These are phyloP conservation scores for Fusarium lyarnte DNA, from an alignment of 2,329 filamentous ascomycete genomes.

Conservation along the genomic window DNA sequence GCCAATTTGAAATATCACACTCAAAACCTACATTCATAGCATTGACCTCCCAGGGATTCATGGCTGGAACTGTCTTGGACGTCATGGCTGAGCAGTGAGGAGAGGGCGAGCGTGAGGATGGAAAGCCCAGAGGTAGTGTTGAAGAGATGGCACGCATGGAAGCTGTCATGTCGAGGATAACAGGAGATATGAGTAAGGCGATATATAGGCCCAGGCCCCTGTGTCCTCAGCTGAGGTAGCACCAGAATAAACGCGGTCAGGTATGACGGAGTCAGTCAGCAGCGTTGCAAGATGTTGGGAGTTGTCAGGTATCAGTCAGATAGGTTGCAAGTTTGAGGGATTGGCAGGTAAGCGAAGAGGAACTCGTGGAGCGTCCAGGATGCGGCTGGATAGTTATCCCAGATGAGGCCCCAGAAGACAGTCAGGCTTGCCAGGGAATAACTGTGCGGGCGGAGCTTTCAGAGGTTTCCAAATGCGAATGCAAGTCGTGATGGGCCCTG, in stretches of 20 bases:
- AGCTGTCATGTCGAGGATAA: constrained; percentile 13
- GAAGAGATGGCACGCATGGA: constrained; percentile 29
- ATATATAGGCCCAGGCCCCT: constrained; percentile 18
- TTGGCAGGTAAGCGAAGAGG: constrained; percentile 11
- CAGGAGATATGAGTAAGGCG: background rate
- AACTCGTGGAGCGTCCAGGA: constrained; percentile 6
- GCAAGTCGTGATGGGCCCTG: constrained; percentile 31
- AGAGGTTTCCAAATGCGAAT: constrained; percentile 17
- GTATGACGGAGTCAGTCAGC: constrained; percentile 15
- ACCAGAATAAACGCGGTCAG: constrained; percentile 8
- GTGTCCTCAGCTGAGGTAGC: background rate
- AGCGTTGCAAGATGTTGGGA: constrained; percentile 1
- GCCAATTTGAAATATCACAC: background rate
- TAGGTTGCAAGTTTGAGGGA: background rate
- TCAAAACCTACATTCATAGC: constrained; percentile 37
- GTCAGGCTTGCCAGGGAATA: constrained; percentile 2
- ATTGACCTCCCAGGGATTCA: constrained; percentile 43
- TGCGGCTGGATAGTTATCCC: constrained; percentile 28
- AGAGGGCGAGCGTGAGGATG: constrained; percentile 9
- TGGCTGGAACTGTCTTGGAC: constrained; percentile 22
- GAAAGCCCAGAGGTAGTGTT: constrained; percentile 11
- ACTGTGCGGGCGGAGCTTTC: background rate
- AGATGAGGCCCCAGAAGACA: background rate
- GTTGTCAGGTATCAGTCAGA: constrained; percentile 23
- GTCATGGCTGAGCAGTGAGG: constrained; percentile 22